These are phyloP conservation scores for Aotearoamyces nothofagi DNA, from an alignment of 2,329 filamentous ascomycete genomes.

Conservation along the genomic window DNA sequence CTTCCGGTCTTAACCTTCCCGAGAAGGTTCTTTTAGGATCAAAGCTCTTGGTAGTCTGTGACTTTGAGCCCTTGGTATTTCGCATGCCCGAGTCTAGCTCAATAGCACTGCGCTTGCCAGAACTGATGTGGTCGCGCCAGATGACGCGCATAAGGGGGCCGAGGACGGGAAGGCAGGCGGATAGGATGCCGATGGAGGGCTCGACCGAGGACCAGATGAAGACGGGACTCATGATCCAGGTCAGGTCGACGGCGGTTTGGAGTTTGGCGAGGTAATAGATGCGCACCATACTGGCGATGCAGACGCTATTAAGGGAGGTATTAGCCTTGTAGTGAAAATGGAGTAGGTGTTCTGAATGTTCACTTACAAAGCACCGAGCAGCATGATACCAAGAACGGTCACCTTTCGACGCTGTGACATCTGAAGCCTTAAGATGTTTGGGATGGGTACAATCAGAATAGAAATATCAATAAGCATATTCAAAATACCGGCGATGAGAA, in stretches of 20 bases:
- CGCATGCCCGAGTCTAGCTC: no score
- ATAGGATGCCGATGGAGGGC: slow-evolving; percentile 3
- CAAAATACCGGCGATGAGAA: slow-evolving; percentile 14
- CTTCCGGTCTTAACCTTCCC: not conserved
- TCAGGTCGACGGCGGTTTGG: slow-evolving; percentile 3
- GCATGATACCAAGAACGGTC: slow-evolving; percentile 16
- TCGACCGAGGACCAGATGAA: slow-evolving; percentile 4
- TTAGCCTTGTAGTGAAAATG: no score
- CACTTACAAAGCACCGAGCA: slow-evolving; percentile 19
- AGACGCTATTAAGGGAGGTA: slow-evolving; percentile 3
- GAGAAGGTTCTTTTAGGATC: no score
- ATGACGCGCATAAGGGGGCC: slow-evolving; percentile 2
- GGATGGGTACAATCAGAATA: slow-evolving; percentile 18
- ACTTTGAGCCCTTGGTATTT: no score
- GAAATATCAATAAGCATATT: slow-evolving; percentile 18
- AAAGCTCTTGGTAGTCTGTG: no score
- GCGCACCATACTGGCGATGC: slow-evolving; percentile 6
- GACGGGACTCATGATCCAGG: slow-evolving; percentile 3
- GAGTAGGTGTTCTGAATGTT: no score
- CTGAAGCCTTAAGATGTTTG: slow-evolving; percentile 15
- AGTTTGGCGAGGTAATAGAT: slow-evolving; percentile 4
- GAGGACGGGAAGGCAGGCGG: slow-evolving; percentile 2
- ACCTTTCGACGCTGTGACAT: slow-evolving; percentile 16
- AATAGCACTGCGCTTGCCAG: no score
- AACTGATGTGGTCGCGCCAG: not conserved